Base-by-base conservation (phyloP, 2,329 filamentous ascomycete species). In the Alternaria triticina region DNA sequence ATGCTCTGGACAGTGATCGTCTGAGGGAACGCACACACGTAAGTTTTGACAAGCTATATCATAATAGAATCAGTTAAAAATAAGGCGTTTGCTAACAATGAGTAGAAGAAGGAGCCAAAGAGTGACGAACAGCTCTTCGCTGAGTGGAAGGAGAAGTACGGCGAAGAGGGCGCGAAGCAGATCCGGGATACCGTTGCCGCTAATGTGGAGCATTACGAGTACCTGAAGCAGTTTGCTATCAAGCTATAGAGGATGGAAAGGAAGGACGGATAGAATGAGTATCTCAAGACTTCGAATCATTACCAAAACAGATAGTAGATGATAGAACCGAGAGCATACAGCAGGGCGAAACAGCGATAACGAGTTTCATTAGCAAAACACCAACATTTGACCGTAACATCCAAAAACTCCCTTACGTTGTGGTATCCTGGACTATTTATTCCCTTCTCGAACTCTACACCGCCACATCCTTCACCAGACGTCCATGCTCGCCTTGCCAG, bases 1-100 rank as follows among this genome's bases (percentile, higher is more conserved):
- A 98, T 83, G 96, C 94, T 13, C 92, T 98, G 72, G 85, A 91
- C 70, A 97, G 92, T 76, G 90, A 86, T 40, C 89, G 89, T 65
- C 83, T 99, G 74, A 90, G 90, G 77, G 88, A 92, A 2, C 86
- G 92, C 75, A 84, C 85, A 49, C 86, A 90, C 68, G 86, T 88
- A 80, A 75, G 83, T 81, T 33, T 23, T n/a, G 13, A 17, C n/a
- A 17, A 6, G 1, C 9, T 40, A 10, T 11, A 40, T 40, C 8
- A 40, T 6, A 33, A 23, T 8, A 4, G 13, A 9, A n/a, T 25
- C 17, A 30, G 2, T n/a, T 9, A 23, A 3, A 11, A 9, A 9
- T 10, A 6, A 30, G n/a, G 22, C 8, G 4, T 46, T 13, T 11
- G 33, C 33, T 52, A n/a, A 54, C 30, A 5, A 45, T 2, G 3